Percentiles rank a stretch among this genome's conserved stretches.
These are phyloP conservation scores for Kregervanrija pseudodelftensis DNA, from an alignment of 805 yeast genomes.

Conservation along the genomic window DNA sequence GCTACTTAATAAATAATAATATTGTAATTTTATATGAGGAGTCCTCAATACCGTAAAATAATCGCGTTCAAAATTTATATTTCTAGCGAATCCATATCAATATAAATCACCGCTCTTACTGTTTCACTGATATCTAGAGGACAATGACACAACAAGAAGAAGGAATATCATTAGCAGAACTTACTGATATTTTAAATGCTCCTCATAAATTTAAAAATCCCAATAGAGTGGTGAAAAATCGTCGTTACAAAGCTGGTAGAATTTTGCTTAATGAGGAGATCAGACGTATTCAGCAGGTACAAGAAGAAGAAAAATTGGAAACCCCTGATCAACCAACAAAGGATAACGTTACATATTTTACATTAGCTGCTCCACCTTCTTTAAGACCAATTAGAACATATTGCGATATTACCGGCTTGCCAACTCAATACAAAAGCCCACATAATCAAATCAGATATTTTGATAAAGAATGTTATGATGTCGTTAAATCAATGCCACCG, in stretches of 20 bases:
- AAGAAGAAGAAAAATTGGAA: slow-evolving; percentile 17
- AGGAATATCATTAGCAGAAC: slow-evolving; percentile 6
- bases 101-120: too few relatives aligned
- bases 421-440: slow-evolving; percentile 69
- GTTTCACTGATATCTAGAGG: too few relatives aligned
- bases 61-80: too few relatives aligned
- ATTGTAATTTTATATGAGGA: too few relatives aligned
- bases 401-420: slow-evolving; percentile 90
- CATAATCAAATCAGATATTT: slow-evolving; percentile 69
- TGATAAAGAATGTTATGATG: slow-evolving; percentile 75
- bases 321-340: slow-evolving; percentile 15
- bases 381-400: slow-evolving; percentile 72
- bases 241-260: slow-evolving; percentile 66
- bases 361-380: slow-evolving; percentile 82
- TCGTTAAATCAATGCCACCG: slow-evolving; percentile 72
- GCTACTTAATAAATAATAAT: too few relatives aligned
- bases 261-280: slow-evolving; percentile 75
- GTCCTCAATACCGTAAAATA: too few relatives aligned
- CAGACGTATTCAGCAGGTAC: slow-evolving; percentile 46
- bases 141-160: too few relatives aligned
- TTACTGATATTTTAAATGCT: slow-evolving; percentile 33
- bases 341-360: slow-evolving; percentile 57
- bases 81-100: too few relatives aligned
- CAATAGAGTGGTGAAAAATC: slow-evolving; percentile 40
- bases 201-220: slow-evolving; percentile 56